phyloP scores from a whole-genome alignment of 2,329 filamentous ascomycete genomes.

The Thermoascus crustaceus region DNA sequence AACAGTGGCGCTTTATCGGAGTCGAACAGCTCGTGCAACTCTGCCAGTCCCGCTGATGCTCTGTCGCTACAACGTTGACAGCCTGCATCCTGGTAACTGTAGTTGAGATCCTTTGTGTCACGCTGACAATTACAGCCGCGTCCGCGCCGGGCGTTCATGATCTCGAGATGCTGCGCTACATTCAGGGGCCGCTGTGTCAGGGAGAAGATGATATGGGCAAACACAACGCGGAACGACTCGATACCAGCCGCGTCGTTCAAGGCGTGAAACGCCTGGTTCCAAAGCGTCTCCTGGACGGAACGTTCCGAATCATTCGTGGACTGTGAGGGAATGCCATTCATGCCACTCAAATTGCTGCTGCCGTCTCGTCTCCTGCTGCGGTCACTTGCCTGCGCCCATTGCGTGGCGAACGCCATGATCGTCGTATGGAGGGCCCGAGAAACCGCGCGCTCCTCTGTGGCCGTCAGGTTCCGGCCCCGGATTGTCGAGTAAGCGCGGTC shows the following conservation, averaged over 20 bases:
- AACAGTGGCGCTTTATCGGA: constrained; percentile 26
- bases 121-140: neutral
- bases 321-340: too few species aligned
- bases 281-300: constrained; percentile 30
- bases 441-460: constrained; percentile 30
- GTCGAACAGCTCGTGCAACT: constrained; percentile 14
- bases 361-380: constrained; percentile 12
- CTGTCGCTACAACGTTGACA: neutral
- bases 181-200: constrained; percentile 35
- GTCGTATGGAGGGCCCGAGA: constrained; percentile 34
- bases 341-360: too few species aligned
- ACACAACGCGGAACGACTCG: constrained; percentile 39
- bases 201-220: constrained; percentile 41
- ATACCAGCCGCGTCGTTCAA: constrained; percentile 31
- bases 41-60: neutral
- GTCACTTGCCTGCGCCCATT: constrained; percentile 23
- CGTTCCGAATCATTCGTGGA: constrained; percentile 25
- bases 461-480: constrained; percentile 29
- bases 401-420: constrained; percentile 38
- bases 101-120: neutral
- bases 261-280: constrained; percentile 36
- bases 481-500: constrained; percentile 31
- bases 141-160: neutral
- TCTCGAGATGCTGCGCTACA: neutral
- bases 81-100: neutral